phyloP scores from a whole-genome alignment of 2,329 filamentous ascomycete species.

The Diaporthe capsici region DNA sequence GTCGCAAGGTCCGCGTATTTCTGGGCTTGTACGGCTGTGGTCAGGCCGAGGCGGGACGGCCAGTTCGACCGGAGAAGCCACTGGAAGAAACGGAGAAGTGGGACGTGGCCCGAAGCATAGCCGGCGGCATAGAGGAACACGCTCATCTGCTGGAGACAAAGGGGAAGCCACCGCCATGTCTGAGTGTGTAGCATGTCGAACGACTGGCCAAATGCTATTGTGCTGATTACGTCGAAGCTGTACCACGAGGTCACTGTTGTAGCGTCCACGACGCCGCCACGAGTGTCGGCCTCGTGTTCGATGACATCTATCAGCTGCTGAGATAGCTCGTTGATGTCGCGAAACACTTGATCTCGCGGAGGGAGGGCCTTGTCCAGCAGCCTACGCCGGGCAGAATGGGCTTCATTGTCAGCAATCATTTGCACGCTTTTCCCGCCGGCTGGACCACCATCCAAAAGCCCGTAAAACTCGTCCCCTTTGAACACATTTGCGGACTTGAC shows the following conservation, averaged over 20 bases:
- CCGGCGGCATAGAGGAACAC: conserved; percentile 15
- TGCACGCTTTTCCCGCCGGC: conserved; percentile 16
- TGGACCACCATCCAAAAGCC: background rate
- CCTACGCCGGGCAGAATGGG: conserved; percentile 5
- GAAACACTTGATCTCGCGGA: conserved; percentile 3
- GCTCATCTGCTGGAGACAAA: conserved; percentile 22
- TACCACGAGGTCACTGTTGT: conserved; percentile 10
- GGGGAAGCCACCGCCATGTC: background rate
- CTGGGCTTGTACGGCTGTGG: conserved; percentile 9
- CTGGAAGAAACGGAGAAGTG: background rate
- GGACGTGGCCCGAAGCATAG: background rate
- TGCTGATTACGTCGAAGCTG: conserved; percentile 29
- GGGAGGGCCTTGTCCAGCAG: conserved; percentile 12
- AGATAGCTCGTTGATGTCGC: conserved; percentile 5
- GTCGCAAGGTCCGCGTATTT: background rate
- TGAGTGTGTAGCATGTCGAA: conserved; percentile 7
- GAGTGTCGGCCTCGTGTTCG: background rate
- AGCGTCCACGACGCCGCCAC: background rate
- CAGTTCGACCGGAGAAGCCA: conserved; percentile 9
- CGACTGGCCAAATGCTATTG: background rate
- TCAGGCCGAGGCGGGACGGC: background rate
- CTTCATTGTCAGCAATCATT: conserved; percentile 14
- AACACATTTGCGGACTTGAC: conserved; percentile 7
- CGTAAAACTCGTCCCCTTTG: conserved; percentile 23
- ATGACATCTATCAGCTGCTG: background rate